phyloP scores from a whole-genome alignment of 2,329 filamentous ascomycete species.

The Malbranchea zuffiana region DNA sequence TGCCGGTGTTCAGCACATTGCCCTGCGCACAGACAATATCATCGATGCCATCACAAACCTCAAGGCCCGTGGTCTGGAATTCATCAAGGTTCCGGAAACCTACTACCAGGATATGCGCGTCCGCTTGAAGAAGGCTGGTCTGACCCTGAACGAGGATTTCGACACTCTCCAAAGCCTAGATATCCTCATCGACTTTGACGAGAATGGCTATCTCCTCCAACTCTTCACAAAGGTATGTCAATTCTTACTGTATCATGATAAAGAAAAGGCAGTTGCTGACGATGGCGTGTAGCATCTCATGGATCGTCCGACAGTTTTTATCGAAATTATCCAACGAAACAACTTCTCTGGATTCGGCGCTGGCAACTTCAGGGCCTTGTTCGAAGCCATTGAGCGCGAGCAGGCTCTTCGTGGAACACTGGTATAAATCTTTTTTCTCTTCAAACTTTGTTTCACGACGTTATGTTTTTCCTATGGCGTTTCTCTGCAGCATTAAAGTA shows the following conservation, averaged over 20 bases:
- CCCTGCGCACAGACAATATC: conserved; percentile 71
- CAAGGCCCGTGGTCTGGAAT: conserved; percentile 79
- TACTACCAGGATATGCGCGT: conserved; percentile 72
- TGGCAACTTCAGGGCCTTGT: conserved; percentile 89
- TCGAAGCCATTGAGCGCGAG: conserved; percentile 90
- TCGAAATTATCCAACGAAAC: conserved; percentile 90
- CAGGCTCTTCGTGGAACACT: conserved; percentile 79
- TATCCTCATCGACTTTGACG: conserved; percentile 91
- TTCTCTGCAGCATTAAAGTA: too few relatives aligned
- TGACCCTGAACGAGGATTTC: conserved; percentile 73
- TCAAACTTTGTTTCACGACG: conserved; percentile 5
- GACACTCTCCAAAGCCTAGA: conserved; percentile 65
- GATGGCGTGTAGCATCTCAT: conserved; percentile 54
- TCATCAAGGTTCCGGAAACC: conserved; percentile 76
- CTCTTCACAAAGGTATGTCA: conserved; percentile 55
- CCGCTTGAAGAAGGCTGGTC: conserved; percentile 53
- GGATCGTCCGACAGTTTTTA: conserved; percentile 89
- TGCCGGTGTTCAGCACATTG: conserved; percentile 86
- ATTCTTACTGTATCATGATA: neutral
- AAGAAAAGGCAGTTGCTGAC: conserved; percentile 2
- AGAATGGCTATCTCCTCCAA: conserved; percentile 70
- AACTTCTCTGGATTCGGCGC: conserved; percentile 88
- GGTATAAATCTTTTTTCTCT: conserved; percentile 21
- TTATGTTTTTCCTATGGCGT: conserved; percentile 6
- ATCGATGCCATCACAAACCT: conserved; percentile 64